Evolutionary conservation across 179 eudicot genomes (phyloP).

Genomic region (Patellifolia procumbens): DNA sequence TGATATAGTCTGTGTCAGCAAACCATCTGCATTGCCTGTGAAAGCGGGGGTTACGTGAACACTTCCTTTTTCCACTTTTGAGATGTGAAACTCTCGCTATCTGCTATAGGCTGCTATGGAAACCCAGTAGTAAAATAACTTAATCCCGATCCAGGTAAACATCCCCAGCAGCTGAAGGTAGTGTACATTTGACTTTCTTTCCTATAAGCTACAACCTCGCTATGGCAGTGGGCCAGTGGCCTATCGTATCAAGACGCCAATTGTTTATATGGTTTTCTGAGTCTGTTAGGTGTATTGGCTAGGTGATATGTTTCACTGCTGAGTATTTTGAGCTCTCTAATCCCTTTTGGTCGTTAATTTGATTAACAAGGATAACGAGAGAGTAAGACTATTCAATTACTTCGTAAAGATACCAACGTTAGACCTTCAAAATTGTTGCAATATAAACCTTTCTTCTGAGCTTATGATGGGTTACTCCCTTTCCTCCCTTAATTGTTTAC

Average conservation of each 20-base stretch:
- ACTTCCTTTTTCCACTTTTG: neutral
- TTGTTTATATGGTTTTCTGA: neutral
- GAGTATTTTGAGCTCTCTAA: neutral
- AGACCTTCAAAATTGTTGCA: neutral
- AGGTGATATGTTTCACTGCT: neutral
- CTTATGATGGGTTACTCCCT: neutral
- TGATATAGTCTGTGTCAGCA: neutral
- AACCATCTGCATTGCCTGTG: neutral
- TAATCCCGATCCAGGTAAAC: neutral
- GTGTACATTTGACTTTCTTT: neutral
- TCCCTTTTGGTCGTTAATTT: neutral
- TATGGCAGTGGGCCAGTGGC: too few relatives aligned
- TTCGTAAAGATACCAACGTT: neutral
- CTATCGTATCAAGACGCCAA: neutral
- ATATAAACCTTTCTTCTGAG: neutral
- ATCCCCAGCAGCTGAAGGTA: neutral
- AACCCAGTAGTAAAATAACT: neutral
- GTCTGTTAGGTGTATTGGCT: neutral
- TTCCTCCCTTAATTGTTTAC: neutral
- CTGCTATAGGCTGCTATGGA: neutral
- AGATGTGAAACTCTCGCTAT: too few relatives aligned
- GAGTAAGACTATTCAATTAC: neutral
- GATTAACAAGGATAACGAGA: neutral
- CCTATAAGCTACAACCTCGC: too few relatives aligned
- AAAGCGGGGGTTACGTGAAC: neutral